These are phyloP conservation scores for Tylopilus rubrobrunneus DNA, from an alignment of 768 basidiomycete genomes.

Conservation along the genomic window DNA sequence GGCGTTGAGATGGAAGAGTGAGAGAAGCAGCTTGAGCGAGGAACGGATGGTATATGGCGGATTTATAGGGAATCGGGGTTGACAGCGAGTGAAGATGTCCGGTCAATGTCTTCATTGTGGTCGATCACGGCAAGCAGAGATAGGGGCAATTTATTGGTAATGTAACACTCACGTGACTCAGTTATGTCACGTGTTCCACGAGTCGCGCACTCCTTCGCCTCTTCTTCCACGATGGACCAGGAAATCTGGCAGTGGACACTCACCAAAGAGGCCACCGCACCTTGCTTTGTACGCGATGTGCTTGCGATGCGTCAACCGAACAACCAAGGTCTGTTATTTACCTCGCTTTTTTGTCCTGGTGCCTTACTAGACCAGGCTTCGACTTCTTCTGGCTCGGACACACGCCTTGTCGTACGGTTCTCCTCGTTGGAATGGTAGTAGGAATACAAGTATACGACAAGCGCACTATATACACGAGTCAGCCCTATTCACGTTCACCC, in stretches of 20 bases:
- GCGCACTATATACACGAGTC: conserved; percentile 57
- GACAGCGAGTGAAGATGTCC: conserved; percentile 36
- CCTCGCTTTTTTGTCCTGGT: neutral
- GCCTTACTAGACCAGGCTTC: conserved; percentile 31
- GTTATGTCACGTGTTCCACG: too few species aligned
- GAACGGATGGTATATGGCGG: conserved; percentile 56
- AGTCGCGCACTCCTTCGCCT: too few species aligned
- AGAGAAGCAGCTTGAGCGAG: conserved; percentile 54
- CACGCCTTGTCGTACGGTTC: conserved; percentile 64
- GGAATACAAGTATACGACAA: conserved; percentile 58
- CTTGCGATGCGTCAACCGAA: conserved; percentile 40
- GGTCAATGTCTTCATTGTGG: conserved; percentile 12
- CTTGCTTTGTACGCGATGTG: conserved; percentile 54
- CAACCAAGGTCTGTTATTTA: conserved; percentile 26
- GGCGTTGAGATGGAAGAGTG: conserved; percentile 42
- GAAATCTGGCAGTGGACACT: conserved; percentile 50
- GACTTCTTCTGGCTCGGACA: conserved; percentile 73
- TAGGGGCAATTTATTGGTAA: neutral
- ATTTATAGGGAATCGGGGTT: conserved; percentile 37
- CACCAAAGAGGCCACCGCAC: conserved; percentile 49
- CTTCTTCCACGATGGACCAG: conserved; percentile 7
- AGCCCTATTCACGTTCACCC: neutral
- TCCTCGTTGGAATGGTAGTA: conserved; percentile 61
- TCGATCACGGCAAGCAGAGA: neutral
- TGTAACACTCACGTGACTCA: too few species aligned